These are phyloP conservation scores for Backusella circina DNA, from an alignment of 192 early-diverging fungal species.

Conservation along the genomic window DNA sequence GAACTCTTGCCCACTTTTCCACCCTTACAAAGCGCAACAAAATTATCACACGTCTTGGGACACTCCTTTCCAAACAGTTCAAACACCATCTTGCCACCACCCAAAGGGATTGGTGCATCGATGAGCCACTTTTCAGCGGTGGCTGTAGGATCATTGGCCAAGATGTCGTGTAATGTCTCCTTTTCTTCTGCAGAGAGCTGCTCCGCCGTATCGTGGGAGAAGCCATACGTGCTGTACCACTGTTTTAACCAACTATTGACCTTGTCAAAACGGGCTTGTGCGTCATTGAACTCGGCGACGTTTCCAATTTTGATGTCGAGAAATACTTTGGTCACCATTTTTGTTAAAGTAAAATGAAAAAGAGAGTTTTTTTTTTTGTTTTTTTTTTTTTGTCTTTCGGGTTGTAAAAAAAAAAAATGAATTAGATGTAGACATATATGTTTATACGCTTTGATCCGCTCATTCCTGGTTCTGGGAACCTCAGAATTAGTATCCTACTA, in stretches of 20 bases:
- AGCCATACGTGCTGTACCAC: conserved; percentile 24
- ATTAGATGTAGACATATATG: too few species aligned
- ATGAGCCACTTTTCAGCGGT: conserved; percentile 3
- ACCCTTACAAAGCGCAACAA: conserved; percentile 29
- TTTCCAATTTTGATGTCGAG: conserved; percentile 34
- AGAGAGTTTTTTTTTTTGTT: too few species aligned
- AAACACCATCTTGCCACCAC: conserved; percentile 27
- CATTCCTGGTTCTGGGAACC: too few species aligned
- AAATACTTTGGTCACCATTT: conserved; percentile 13
- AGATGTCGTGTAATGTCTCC: conserved; percentile 31
- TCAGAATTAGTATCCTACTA: too few species aligned
- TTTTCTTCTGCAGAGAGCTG: conserved; percentile 11
- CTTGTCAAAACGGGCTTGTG: not conserved
- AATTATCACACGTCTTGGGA: conserved; percentile 41
- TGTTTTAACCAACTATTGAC: conserved; percentile 19
- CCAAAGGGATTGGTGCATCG: conserved; percentile 14
- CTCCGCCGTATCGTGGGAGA: not conserved
- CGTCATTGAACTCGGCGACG: not conserved
- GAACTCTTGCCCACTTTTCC: conserved; percentile 31
- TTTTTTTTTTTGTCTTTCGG: too few species aligned
- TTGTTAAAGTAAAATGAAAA: too few species aligned
- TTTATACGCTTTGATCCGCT: too few species aligned
- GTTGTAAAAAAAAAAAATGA: too few species aligned
- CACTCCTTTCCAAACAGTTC: conserved; percentile 21
- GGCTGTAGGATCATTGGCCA: conserved; percentile 24